Conservation (phyloP, 2,329 filamentous ascomycete genomes). For the Trichoderma asperellum region DNA sequence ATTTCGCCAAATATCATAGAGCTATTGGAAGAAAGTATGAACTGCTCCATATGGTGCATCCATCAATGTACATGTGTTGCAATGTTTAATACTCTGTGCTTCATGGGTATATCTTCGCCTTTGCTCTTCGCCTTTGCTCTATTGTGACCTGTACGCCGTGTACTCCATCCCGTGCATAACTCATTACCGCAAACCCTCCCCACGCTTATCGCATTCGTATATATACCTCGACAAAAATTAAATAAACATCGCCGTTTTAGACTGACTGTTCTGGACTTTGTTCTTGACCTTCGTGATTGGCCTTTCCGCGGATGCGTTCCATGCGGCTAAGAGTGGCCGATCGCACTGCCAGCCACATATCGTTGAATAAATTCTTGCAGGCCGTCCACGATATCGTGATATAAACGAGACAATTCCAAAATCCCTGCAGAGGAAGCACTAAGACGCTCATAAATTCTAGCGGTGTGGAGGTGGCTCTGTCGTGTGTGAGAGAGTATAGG, state of each 20-base stretch:
- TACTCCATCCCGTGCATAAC: background rate
- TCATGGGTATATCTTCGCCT: slow-evolving; percentile 12
- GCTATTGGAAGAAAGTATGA: no score
- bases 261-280: background rate
- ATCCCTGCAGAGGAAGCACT: slow-evolving; percentile 76
- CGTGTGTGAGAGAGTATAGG: slow-evolving; percentile 64
- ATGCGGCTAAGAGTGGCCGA: background rate
- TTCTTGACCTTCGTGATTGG: background rate
- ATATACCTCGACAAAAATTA: background rate
- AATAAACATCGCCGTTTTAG: no score
- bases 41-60: background rate
- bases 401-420: slow-evolving; percentile 79
- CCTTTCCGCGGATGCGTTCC: background rate
- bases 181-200: background rate
- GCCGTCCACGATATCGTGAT: slow-evolving; percentile 64
- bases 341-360: slow-evolving; percentile 23
- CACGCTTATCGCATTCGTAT: background rate
- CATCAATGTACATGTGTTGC: background rate
- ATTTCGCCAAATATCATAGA: background rate
- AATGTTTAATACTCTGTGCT: background rate
- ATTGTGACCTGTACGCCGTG: background rate
- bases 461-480: slow-evolving; percentile 51
- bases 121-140: slow-evolving; percentile 9
- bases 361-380: slow-evolving; percentile 44
- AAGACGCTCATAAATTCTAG: slow-evolving; percentile 68